A percentile compares a stretch with the other conserved stretches of the same genome.
Conservation (phyloP, 768 basidiomycete genomes). For the Pisolithus orientalis region DNA sequence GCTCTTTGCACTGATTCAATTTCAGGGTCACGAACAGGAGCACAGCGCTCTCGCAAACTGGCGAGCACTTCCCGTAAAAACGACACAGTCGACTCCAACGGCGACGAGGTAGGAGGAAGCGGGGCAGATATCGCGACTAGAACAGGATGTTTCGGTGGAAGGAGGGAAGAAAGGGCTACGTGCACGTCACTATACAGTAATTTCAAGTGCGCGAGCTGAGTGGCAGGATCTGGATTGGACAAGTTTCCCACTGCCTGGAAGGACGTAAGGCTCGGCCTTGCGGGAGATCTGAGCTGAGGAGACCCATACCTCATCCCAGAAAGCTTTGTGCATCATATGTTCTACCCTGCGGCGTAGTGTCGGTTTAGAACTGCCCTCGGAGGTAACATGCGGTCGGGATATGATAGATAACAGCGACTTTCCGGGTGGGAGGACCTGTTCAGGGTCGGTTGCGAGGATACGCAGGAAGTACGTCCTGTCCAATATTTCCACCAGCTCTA, state of each 20-base stretch:
- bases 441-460: constrained; percentile 56
- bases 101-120: constrained; percentile 61
- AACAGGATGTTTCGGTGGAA: constrained; percentile 48
- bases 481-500: constrained; percentile 49
- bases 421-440: constrained; percentile 57
- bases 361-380: constrained; percentile 14
- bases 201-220: constrained; percentile 55
- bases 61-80: constrained; percentile 49
- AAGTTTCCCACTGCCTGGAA: constrained; percentile 50
- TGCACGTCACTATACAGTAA: constrained; percentile 49
- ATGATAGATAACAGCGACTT: constrained; percentile 69
- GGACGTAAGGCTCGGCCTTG: constrained; percentile 14
- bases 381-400: constrained; percentile 20
- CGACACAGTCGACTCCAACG: constrained; percentile 49
- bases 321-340: constrained; percentile 51
- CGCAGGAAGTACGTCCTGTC: constrained; percentile 64
- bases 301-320: constrained; percentile 65
- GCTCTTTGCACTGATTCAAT: constrained; percentile 39
- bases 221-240: constrained; percentile 50
- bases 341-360: constrained; percentile 44
- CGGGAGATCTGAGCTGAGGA: constrained; percentile 2
- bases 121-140: constrained; percentile 50
- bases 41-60: constrained; percentile 54
- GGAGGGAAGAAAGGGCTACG: constrained; percentile 46
- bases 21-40: constrained; percentile 54